Evolutionary conservation across 129 eudicot species (phyloP).

Genomic region (Escallonia rubra): DNA sequence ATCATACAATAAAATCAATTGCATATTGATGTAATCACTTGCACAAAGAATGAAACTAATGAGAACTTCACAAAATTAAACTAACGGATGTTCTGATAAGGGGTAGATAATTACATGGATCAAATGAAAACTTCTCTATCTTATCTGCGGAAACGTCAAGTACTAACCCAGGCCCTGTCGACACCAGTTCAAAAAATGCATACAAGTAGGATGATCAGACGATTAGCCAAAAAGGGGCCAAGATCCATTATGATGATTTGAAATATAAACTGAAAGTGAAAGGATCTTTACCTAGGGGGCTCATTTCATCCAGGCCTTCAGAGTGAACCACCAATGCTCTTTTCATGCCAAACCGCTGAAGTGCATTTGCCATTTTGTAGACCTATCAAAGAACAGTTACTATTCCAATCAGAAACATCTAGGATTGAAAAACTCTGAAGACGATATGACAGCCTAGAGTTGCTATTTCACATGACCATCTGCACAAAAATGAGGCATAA

Average conservation of each 20-base stretch:
- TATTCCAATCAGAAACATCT: not conserved
- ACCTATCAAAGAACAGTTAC: constrained; percentile 35
- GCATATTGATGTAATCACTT: constrained; percentile 5
- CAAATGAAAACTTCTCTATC: constrained; percentile 73
- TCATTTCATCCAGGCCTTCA: constrained; percentile 92
- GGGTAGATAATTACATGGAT: constrained; percentile 64
- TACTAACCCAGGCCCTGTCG: constrained; percentile 69
- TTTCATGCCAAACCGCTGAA: constrained; percentile 87
- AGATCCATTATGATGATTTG: not conserved
- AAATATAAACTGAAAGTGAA: not conserved
- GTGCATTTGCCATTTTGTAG: constrained; percentile 86
- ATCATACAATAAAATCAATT: not conserved
- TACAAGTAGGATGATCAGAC: not conserved
- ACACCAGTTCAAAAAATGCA: not conserved
- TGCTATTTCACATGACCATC: not conserved
- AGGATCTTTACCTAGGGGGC: constrained; percentile 66
- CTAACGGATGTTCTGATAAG: not conserved
- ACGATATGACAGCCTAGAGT: not conserved
- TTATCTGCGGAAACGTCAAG: constrained; percentile 77
- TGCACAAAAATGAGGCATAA: not conserved
- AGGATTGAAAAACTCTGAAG: not conserved
- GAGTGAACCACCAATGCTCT: constrained; percentile 93
- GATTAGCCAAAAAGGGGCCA: not conserved
- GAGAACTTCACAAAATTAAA: not conserved
- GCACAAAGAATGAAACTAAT: not conserved